Conservation (phyloP, 1,284 basidiomycete species). For the Cutaneotrichosporon curvatum region DNA sequence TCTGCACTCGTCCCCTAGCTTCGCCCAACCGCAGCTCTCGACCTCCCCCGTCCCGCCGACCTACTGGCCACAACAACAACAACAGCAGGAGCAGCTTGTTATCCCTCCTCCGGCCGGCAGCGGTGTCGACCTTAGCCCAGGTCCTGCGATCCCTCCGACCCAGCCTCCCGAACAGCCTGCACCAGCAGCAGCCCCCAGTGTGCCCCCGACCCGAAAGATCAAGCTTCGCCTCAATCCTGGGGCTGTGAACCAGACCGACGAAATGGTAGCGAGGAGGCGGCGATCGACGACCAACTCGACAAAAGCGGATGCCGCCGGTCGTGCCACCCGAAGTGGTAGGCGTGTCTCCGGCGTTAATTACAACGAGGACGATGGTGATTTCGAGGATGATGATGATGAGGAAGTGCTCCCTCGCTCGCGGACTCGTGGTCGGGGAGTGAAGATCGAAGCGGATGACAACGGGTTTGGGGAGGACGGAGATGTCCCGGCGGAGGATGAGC, state of each 20-base stretch:
- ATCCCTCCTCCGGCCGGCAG: not conserved
- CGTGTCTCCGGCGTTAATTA: constrained; percentile 9
- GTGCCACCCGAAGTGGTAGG: not conserved
- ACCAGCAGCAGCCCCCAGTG: not conserved
- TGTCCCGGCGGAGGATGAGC: no score
- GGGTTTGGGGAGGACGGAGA: constrained; percentile 35
- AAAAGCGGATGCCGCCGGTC: not conserved
- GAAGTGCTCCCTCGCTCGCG: not conserved
- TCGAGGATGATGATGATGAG: constrained; percentile 9
- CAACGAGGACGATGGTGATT: constrained; percentile 20
- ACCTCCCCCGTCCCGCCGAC: not conserved
- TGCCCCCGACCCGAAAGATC: constrained; percentile 7
- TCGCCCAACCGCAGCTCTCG: not conserved
- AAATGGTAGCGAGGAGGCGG: not conserved
- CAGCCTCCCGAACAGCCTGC: not conserved
- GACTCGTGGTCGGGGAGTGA: constrained; percentile 8
- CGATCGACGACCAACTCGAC: not conserved
- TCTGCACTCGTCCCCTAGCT: not conserved
- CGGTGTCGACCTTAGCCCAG: not conserved
- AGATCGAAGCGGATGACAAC: constrained; percentile 17
- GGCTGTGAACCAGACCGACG: not conserved
- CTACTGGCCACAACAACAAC: not conserved
- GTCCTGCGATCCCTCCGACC: not conserved
- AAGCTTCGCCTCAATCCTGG: constrained; percentile 10
- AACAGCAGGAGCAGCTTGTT: constrained; percentile 1